These are phyloP conservation scores for Paraleonurus japonicus DNA, from an alignment of 257 asterid genomes.

Conservation along the genomic window DNA sequence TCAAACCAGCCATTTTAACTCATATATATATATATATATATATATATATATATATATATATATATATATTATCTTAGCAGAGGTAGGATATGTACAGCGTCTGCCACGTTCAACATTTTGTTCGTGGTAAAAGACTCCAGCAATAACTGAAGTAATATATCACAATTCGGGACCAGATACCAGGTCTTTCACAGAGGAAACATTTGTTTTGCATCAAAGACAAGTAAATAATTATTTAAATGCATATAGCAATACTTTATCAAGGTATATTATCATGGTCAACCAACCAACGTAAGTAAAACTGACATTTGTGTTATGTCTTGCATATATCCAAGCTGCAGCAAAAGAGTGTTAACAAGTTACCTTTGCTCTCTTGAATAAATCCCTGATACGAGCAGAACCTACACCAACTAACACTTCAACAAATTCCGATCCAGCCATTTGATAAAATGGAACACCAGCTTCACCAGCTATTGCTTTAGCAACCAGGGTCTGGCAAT, in stretches of 20 bases:
- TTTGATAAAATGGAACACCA: conserved; percentile 97
- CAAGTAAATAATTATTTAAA: neutral
- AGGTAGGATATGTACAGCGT: neutral
- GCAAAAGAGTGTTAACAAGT: conserved; percentile 1
- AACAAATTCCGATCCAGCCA: conserved; percentile 99
- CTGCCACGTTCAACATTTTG: neutral
- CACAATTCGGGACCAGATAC: neutral
- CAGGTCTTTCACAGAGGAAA: conserved; percentile 6
- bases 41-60: no score
- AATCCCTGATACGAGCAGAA: conserved; percentile 97
- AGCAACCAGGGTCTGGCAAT: conserved; percentile 85
- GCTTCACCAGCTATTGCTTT: conserved; percentile 99
- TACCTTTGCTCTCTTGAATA: conserved; percentile 99
- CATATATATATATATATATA: no score
- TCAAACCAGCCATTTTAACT: neutral
- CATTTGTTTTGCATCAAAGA: neutral
- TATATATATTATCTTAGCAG: neutral
- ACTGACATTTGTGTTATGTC: neutral
- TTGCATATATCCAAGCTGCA: neutral
- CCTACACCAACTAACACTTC: conserved; percentile 99
- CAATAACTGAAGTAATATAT: neutral
- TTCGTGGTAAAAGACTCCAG: neutral
- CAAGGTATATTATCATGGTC: conserved; percentile 1
- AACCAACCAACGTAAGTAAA: neutral
- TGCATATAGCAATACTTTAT: neutral